Base-by-base conservation (phyloP, 164 flowering plant genomes). In the Dillenia turbinata region DNA sequence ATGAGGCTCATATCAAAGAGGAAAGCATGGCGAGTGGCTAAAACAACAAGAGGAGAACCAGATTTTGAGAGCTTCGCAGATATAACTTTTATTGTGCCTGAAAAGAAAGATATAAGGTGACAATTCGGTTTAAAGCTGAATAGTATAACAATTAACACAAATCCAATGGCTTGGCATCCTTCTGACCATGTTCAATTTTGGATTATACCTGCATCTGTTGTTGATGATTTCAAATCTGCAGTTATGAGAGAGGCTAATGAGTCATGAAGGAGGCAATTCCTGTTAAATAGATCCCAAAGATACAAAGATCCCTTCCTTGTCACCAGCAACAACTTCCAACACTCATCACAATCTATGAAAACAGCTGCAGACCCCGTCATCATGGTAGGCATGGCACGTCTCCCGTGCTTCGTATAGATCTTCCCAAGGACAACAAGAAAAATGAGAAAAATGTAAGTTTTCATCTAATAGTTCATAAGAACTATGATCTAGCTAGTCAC, bases 341-440 rank as follows among this genome's bases (percentile, higher is more conserved):
- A 72, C 69, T 95, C 97, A 55, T 95, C 97, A 76, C 99, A 95
- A 63, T 95, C 99, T 10, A 92, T 73, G 66, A 95, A 95, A 47
- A 85, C 82, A 58, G 98, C 90, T 12, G 93, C 82, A 59, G 99
- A 92, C 48, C 99, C 99, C 85, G 76, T 77, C 96, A 95, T 87
- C 91, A 95, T 88, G 49, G 91, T 80, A 56, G 99, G 99, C 87
- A 95, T 81, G 45, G 97, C 85, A 43, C 99, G 92, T 72, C 99
- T 85, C 66, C 99, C 99, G 64, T 97, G 90, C 63, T 85, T 90
- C 24, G 97, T 90, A 75, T 95, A 95, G 59, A 95, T 82, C 99
- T 95, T 66, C 61, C 16, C 60, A 70, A 54, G 55, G 14, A 52
- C 9, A 72, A 58, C 40, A 52, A 1, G 57, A 12, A 65, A 76